Evolutionary conservation across 2,329 filamentous ascomycete species (phyloP), one percentile per base, ranked within the genome.

Genomic region (Epichloe scottii): DNA sequence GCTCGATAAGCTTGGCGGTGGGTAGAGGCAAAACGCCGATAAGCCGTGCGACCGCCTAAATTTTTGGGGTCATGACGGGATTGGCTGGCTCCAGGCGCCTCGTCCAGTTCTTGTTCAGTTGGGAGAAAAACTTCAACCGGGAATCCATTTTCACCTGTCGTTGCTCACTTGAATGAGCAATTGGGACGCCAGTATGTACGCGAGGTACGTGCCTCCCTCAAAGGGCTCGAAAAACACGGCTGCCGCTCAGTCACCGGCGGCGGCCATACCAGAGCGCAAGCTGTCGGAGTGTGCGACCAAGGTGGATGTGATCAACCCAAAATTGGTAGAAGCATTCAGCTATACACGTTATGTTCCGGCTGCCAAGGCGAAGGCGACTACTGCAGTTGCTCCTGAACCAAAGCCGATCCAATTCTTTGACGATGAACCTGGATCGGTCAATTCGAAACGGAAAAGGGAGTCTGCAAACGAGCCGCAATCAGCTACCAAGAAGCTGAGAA

Each of bases 261-360:
- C 47, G 11, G 23, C 55, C 3, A 5, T 42, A 8, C 49, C 56
- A 17, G 51, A 48, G 12, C 37, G 23, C 26, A 42, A 21, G 4
- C 21, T 30, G 43, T 42, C 54, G 33, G 44, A 54, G 30, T 43
- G 49, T 47, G 40, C 37, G 14, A 38, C 11, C 15, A 3, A 4
- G 35, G 26, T 17, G 23, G 37, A 47, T 44, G 42, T 42, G 12
- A 38, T 17, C n/a, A 23, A 41, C 15, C 47, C 52, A 19, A 51
- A 49, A 15, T 40, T 54, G 26, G 52, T 51, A 1, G 57, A 60
- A 49, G 59, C 56, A 23, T 63, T 60, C 52, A 56, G 54, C 46
- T 72, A 73, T 56, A 63, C 71, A 43, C 66, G 71, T 53, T 73
- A 75, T 54, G 60, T 74, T 10, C 70, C 67, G 0, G 59, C 60